These are phyloP conservation scores for Sugiyamaella xylanicola DNA, from an alignment of 1,139 yeast species.

Conservation along the genomic window DNA sequence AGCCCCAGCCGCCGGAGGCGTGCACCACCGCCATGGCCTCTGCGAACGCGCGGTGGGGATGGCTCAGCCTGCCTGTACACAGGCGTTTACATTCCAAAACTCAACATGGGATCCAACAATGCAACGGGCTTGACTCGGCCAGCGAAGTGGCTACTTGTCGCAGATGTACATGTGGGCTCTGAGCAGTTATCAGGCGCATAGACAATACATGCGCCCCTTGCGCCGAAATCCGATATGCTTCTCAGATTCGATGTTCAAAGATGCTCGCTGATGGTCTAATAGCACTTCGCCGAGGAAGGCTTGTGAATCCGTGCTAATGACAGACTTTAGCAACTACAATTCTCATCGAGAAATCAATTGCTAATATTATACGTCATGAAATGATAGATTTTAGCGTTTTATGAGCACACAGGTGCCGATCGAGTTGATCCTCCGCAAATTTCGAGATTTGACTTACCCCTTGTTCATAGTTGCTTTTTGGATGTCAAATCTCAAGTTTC, in stretches of 20 bases:
- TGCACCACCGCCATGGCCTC: too few species aligned
- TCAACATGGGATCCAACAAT: background rate
- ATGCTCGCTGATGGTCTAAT: too few species aligned
- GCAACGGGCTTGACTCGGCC: background rate
- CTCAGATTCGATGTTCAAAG: background rate
- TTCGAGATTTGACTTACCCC: background rate
- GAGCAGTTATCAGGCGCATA: background rate
- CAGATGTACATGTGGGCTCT: background rate
- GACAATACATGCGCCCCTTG: background rate
- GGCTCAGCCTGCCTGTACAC: too few species aligned
- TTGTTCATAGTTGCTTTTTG: background rate
- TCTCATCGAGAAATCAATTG: background rate
- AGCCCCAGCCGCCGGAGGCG: too few species aligned
- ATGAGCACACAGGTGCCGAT: background rate
- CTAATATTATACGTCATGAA: slow-evolving; percentile 10
- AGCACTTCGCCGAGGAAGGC: too few species aligned
- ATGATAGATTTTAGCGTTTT: background rate
- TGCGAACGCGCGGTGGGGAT: too few species aligned
- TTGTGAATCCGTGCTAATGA: too few species aligned
- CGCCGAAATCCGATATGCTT: background rate
- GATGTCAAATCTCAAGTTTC: too few species aligned
- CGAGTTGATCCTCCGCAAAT: slow-evolving; percentile 13
- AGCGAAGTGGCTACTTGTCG: background rate
- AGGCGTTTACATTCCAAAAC: background rate
- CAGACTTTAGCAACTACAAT: background rate